Conservation (phyloP, 2,329 filamentous ascomycete genomes). For the Coniochaeta prunicola region DNA sequence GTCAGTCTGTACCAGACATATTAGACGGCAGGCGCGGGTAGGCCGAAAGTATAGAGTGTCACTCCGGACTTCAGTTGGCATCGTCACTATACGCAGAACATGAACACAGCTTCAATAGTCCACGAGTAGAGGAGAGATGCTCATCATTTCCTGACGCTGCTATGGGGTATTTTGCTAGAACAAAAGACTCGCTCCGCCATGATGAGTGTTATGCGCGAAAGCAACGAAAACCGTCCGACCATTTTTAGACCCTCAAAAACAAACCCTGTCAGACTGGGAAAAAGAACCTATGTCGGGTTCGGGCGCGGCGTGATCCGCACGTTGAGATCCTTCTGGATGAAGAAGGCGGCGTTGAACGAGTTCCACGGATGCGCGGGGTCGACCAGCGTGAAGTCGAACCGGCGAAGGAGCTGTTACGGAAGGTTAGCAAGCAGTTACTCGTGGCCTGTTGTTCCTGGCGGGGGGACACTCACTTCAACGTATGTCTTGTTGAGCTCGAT, state of each 20-base stretch:
- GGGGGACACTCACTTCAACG: slow-evolving; percentile 27
- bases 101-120: no score
- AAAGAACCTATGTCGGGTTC: not conserved
- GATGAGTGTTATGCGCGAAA: not conserved
- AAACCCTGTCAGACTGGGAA: not conserved
- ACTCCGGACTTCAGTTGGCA: no score
- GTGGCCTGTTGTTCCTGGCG: no score
- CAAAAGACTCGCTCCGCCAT: slow-evolving; percentile 1
- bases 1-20: no score
- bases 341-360: slow-evolving; percentile 4
- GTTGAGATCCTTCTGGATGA: not conserved
- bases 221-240: not conserved
- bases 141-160: not conserved
- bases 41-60: no score
- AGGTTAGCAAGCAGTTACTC: not conserved
- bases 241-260: not conserved
- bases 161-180: not conserved
- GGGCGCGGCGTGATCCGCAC: not conserved
- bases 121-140: not conserved
- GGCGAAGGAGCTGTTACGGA: slow-evolving; percentile 3
- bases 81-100: no score
- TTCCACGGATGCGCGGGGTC: slow-evolving; percentile 6
- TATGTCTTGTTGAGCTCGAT: slow-evolving; percentile 34
- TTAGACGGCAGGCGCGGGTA: no score
- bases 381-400: slow-evolving; percentile 7